Evolutionary conservation across 2,329 filamentous ascomycete species (phyloP), one percentile per base, ranked within the genome.

Genomic region (Ophidiomyces ophidiicola): DNA sequence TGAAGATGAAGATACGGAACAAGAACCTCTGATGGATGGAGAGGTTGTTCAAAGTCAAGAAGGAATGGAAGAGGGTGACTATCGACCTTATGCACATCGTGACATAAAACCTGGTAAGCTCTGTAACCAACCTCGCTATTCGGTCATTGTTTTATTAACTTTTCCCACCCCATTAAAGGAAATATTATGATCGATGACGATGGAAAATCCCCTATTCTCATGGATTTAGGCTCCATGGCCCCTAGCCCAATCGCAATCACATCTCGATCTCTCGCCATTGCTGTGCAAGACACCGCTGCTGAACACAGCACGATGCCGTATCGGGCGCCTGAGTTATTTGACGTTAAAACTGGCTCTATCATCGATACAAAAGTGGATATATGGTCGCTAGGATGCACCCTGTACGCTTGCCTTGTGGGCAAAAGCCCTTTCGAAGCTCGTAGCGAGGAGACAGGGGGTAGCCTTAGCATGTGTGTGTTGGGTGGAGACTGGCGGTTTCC

Each of bases 221-320:
- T 98, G 90, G 90, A 98, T 58, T 77, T 98, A 17, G 90, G 90
- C 47, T 94, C 86, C 42, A 70, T 98, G 41, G 81, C 85, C 28
- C 82, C 82, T 12, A 86, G 84, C 1, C 90, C 90, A 1, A 83
- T 85, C 42, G 76, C 83, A 18, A 88, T 96, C 50, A 93, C 88
- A 3, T 90, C 83, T 12, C 80, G 88, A 45, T 92, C 85, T 2
- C 72, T 92, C 39, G 90, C 90, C 31, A 76, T 98, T 33, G 84
- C 87, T 38, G 82, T 93, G 24, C 90, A 96, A 64, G 90, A 98
- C 60, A 82, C 77, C 28, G 90, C 90, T 15, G 90, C 88, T 39
- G 90, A 98, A 60, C 88, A 96, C 68, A 88, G 80, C 48, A 98
- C 90, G 28, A 96, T 98, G 88, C 87, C 90, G 0, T 98, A 98